Evolutionary conservation across 1,284 basidiomycete genomes (phyloP).

Genomic region (Irpex rosettiformis): DNA sequence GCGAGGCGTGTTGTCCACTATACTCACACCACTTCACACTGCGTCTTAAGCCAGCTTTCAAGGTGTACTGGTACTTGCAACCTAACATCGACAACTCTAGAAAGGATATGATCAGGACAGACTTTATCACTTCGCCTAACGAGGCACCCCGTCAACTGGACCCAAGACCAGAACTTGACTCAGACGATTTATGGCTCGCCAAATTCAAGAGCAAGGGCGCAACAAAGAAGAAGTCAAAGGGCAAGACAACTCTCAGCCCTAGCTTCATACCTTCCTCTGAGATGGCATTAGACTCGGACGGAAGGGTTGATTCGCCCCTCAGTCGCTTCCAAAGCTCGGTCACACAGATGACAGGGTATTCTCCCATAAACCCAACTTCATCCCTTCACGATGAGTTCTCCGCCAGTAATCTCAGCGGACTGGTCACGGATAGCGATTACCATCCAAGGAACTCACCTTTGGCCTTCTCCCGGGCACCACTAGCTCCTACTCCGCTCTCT

Average conservation of each 20-base stretch:
- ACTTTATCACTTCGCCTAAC: neutral
- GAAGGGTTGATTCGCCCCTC: neutral
- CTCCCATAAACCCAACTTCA: conserved; percentile 10
- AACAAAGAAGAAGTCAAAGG: neutral
- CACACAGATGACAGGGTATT: conserved; percentile 11
- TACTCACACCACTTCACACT: neutral
- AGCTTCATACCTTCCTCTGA: conserved; percentile 1
- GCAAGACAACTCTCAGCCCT: neutral
- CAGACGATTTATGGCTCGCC: neutral
- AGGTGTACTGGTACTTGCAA: neutral
- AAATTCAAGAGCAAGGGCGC: conserved; percentile 1
- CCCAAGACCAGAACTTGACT: neutral
- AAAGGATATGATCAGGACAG: neutral
- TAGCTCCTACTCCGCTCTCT: neutral
- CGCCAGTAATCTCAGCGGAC: neutral
- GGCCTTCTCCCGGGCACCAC: neutral
- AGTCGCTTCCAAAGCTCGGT: conserved; percentile 5
- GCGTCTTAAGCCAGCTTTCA: neutral
- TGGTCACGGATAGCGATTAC: neutral
- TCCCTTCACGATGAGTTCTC: conserved; percentile 8
- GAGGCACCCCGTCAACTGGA: neutral
- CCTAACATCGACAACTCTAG: neutral
- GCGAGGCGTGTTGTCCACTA: neutral
- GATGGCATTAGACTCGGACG: neutral
- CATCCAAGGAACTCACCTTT: neutral